Conservation (phyloP, 768 basidiomycete genomes). For the Russula vinacea region DNA sequence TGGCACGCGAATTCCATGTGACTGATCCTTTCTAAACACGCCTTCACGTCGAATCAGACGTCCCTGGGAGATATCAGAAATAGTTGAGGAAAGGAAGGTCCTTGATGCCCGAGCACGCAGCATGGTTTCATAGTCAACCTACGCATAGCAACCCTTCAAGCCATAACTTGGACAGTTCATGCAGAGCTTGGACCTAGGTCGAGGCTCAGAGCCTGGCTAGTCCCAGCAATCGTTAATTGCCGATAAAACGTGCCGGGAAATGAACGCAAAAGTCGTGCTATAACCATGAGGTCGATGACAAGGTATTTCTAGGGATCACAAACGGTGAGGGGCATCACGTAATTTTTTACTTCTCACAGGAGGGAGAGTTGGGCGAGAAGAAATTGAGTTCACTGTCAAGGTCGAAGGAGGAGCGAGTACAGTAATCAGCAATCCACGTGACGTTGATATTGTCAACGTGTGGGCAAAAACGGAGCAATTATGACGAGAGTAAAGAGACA, state of each 20-base stretch:
- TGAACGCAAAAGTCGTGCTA: conserved; percentile 16
- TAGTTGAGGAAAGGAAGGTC: conserved; percentile 12
- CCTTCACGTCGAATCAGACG: conserved; percentile 1
- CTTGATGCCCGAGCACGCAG: not conserved
- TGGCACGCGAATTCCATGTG: conserved; percentile 28
- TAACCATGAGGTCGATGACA: conserved; percentile 28
- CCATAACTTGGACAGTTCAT: not conserved
- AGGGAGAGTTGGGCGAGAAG: not conserved
- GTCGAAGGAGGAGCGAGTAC: not conserved
- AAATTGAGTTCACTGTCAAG: not conserved
- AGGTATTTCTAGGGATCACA: conserved; percentile 9
- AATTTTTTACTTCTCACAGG: not conserved
- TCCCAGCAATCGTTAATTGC: conserved; percentile 6
- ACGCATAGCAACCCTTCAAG: conserved; percentile 23
- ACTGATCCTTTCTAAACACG: conserved; percentile 13
- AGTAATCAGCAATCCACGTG: conserved; percentile 5
- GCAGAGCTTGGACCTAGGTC: conserved; percentile 9
- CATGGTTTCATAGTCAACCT: conserved; percentile 7
- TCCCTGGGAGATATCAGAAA: conserved; percentile 1
- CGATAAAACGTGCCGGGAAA: conserved; percentile 24
- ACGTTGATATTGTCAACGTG: not conserved
- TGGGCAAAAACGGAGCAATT: not conserved
- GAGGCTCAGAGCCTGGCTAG: conserved; percentile 14
- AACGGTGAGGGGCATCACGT: not conserved
- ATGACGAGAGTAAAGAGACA: conserved; percentile 19